Percentiles rank a stretch among this genome's conserved stretches.
These are phyloP conservation scores for Fomitopsis serialis DNA, from an alignment of 768 basidiomycete species.

Conservation along the genomic window DNA sequence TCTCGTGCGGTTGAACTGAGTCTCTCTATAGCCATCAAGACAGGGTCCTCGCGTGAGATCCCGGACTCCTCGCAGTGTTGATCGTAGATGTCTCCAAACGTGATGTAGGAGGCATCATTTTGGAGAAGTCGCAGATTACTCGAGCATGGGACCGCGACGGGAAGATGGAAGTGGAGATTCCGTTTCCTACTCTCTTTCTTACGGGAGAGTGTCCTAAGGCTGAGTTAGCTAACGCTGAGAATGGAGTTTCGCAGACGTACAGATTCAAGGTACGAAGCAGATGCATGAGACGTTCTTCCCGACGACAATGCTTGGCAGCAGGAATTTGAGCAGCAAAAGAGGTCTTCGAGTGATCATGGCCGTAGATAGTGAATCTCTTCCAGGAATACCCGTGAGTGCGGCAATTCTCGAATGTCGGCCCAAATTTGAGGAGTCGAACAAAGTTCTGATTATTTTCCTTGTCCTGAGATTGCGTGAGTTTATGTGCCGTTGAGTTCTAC, in stretches of 20 bases:
- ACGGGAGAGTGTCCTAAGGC: slow-evolving; percentile 64
- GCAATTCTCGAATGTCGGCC: slow-evolving; percentile 85
- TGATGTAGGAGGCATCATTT: slow-evolving; percentile 86
- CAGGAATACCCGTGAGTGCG: slow-evolving; percentile 82
- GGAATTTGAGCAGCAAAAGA: slow-evolving; percentile 92
- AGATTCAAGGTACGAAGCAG: slow-evolving; percentile 92
- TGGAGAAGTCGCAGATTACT: slow-evolving; percentile 83
- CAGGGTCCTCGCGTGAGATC: slow-evolving; percentile 82
- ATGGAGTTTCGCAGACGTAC: slow-evolving; percentile 34
- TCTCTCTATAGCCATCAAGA: slow-evolving; percentile 82
- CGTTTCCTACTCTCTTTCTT: slow-evolving; percentile 93
- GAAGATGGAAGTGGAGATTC: slow-evolving; percentile 88
- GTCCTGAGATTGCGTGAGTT: slow-evolving; percentile 47
- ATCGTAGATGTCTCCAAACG: slow-evolving; percentile 92
- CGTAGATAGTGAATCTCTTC: slow-evolving; percentile 87
- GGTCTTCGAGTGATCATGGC: slow-evolving; percentile 83
- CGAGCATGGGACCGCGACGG: slow-evolving; percentile 79
- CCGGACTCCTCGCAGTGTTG: slow-evolving; percentile 73
- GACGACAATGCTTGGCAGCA: slow-evolving; percentile 74
- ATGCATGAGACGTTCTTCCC: slow-evolving; percentile 91
- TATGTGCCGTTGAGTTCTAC: neutral
- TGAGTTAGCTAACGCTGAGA: slow-evolving; percentile 1
- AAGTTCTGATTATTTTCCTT: slow-evolving; percentile 93
- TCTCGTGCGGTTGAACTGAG: slow-evolving; percentile 64
- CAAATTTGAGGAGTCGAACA: slow-evolving; percentile 85